Conservation (phyloP, 2,329 filamentous ascomycete genomes). For the Clarireedia homoeocarpa region DNA sequence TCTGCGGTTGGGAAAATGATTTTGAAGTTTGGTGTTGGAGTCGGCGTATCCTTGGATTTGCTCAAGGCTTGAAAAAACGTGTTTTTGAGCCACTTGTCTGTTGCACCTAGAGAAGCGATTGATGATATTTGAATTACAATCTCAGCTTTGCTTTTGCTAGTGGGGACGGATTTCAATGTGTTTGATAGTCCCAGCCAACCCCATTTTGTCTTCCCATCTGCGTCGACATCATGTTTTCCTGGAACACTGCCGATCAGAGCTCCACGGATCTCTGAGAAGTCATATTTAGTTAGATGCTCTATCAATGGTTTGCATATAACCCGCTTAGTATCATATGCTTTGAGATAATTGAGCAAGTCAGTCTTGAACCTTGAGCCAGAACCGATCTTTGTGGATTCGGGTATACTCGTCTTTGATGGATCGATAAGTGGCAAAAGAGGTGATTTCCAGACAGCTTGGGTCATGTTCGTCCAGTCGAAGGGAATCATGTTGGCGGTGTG, state of each 20-base stretch:
- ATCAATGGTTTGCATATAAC: slow-evolving; percentile 47
- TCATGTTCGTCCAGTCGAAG: slow-evolving; percentile 83
- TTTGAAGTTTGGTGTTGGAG: slow-evolving; percentile 46
- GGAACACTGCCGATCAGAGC: slow-evolving; percentile 75
- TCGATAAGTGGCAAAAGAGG: slow-evolving; percentile 49
- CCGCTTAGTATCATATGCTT: slow-evolving; percentile 55
- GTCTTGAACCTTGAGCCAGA: slow-evolving; percentile 65
- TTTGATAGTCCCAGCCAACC: slow-evolving; percentile 66
- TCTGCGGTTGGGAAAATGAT: slow-evolving; percentile 75
- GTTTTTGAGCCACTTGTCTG: slow-evolving; percentile 63
- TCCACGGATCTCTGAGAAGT: slow-evolving; percentile 63
- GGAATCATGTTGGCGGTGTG: slow-evolving; percentile 90
- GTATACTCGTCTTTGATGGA: background rate
- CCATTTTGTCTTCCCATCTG: slow-evolving; percentile 50
- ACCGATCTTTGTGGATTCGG: slow-evolving; percentile 34
- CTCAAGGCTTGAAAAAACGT: slow-evolving; percentile 49
- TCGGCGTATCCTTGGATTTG: slow-evolving; percentile 20
- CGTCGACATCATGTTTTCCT: slow-evolving; percentile 48
- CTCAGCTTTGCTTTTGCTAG: slow-evolving; percentile 33
- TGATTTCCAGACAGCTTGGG: slow-evolving; percentile 74
- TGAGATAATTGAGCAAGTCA: slow-evolving; percentile 67
- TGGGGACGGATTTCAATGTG: slow-evolving; percentile 47
- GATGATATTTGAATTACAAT: slow-evolving; percentile 67
- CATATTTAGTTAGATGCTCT: slow-evolving; percentile 49
- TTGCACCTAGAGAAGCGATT: slow-evolving; percentile 68